phyloP scores from a whole-genome alignment of 345 rosid genomes.

The Euphorbia lathyris region DNA sequence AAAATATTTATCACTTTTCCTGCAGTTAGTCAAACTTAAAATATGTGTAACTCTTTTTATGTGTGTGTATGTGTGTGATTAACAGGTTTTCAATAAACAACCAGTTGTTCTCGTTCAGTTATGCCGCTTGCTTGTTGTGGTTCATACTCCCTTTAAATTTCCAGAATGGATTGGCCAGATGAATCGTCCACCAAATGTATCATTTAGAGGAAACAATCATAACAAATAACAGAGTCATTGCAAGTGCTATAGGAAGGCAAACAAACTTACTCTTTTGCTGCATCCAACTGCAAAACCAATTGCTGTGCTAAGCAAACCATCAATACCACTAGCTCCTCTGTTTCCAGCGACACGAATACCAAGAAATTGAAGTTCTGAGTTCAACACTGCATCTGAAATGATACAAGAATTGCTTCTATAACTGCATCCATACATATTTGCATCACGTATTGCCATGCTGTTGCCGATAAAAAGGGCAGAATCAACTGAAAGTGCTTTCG shows the following conservation, averaged over 20 bases:
- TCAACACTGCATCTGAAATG: constrained; percentile 37
- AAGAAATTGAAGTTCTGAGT: constrained; percentile 46
- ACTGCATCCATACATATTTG: constrained; percentile 77
- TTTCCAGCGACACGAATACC: constrained; percentile 78
- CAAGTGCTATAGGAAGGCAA: not conserved
- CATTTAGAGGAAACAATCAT: not conserved
- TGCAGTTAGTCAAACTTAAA: too few species aligned
- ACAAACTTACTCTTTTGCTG: constrained; percentile 60
- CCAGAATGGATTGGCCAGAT: not conserved
- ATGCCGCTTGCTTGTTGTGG: not conserved
- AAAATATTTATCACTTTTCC: not conserved
- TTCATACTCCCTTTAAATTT: not conserved
- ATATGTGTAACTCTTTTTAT: not conserved
- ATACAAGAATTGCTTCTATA: constrained; percentile 27
- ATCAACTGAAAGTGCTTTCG: constrained; percentile 51
- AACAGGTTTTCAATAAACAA: not conserved
- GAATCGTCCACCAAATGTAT: not conserved
- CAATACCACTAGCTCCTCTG: constrained; percentile 99
- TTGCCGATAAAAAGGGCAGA: constrained; percentile 87
- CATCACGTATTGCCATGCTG: constrained; percentile 95
- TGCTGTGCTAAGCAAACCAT: constrained; percentile 92
- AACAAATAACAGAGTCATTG: not conserved
- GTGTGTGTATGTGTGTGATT: not conserved
- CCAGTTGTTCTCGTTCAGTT: not conserved
- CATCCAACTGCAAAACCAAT: constrained; percentile 88